These are phyloP conservation scores for Pythium diclinum DNA, from an alignment of 352 stramenopile genomes.

Conservation along the genomic window DNA sequence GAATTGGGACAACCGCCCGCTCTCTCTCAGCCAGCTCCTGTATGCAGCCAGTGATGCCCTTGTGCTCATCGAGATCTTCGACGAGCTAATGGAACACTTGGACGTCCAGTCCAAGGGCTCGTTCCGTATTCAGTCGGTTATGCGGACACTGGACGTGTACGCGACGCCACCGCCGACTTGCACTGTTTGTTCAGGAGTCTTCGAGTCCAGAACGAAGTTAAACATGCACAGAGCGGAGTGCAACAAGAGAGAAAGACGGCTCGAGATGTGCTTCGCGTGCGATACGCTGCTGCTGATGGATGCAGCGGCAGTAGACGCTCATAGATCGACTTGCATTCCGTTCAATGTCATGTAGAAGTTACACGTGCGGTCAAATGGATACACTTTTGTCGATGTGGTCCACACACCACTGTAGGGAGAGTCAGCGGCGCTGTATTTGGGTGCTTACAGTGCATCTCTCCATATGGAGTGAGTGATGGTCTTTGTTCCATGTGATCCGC, in stretches of 20 bases:
- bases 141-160: conserved; percentile 55
- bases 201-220: conserved; percentile 30
- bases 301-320: conserved; percentile 37
- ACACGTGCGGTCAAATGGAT: not conserved
- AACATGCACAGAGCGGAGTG: conserved; percentile 52
- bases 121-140: conserved; percentile 48
- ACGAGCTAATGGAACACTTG: conserved; percentile 48
- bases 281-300: conserved; percentile 48
- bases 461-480: conserved; percentile 12
- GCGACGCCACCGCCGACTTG: conserved; percentile 40
- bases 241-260: conserved; percentile 26
- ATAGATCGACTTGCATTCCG: conserved; percentile 34
- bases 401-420: not conserved
- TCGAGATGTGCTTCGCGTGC: conserved; percentile 44
- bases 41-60: conserved; percentile 75
- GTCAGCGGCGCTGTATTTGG: not conserved
- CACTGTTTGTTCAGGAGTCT: conserved; percentile 42
- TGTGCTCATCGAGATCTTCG: conserved; percentile 70
- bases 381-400: not conserved
- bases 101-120: conserved; percentile 17
- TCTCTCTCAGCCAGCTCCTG: conserved; percentile 51
- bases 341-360: not conserved
- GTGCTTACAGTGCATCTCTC: not conserved
- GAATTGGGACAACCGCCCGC: conserved; percentile 68
- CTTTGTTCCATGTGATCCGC: not conserved